Evolutionary conservation across 164 flowering plant species (phyloP).

Genomic region (Kingdonia uniflora): DNA sequence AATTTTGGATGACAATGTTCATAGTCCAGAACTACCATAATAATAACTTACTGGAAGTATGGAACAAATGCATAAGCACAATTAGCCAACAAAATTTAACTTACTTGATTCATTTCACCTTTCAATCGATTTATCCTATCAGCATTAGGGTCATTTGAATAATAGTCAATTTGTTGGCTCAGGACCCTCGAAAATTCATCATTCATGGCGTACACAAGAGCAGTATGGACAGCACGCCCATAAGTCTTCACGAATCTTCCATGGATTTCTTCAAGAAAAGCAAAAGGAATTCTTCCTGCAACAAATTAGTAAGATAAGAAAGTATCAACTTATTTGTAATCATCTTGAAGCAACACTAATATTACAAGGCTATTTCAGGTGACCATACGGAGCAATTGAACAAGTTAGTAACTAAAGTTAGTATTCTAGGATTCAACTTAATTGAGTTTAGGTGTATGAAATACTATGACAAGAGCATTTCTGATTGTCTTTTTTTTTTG

Average conservation of each 20-base stretch:
- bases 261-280: constrained; percentile 87
- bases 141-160: constrained; percentile 75
- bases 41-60: too few relatives aligned
- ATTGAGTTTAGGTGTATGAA: too few relatives aligned
- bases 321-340: background rate
- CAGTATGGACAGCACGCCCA: constrained; percentile 61
- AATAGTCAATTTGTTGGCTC: constrained; percentile 74
- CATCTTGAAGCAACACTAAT: too few relatives aligned
- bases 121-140: constrained; percentile 70
- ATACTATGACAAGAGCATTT: too few relatives aligned
- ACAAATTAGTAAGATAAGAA: background rate
- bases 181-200: constrained; percentile 88
- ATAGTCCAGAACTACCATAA: too few relatives aligned
- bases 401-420: too few relatives aligned
- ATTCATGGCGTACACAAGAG: constrained; percentile 84
- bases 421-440: too few relatives aligned
- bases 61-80: too few relatives aligned
- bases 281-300: constrained; percentile 83
- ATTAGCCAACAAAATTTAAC: background rate
- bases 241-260: constrained; percentile 77
- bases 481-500: too few relatives aligned
- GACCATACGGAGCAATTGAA: too few relatives aligned
- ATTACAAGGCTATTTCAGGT: too few relatives aligned
- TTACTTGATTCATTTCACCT: constrained; percentile 89
- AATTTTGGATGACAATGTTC: too few relatives aligned